Evolutionary conservation across 257 asterid genomes (phyloP), one percentile per base, ranked within the genome.

Genomic region (Catharanthus roseus): DNA sequence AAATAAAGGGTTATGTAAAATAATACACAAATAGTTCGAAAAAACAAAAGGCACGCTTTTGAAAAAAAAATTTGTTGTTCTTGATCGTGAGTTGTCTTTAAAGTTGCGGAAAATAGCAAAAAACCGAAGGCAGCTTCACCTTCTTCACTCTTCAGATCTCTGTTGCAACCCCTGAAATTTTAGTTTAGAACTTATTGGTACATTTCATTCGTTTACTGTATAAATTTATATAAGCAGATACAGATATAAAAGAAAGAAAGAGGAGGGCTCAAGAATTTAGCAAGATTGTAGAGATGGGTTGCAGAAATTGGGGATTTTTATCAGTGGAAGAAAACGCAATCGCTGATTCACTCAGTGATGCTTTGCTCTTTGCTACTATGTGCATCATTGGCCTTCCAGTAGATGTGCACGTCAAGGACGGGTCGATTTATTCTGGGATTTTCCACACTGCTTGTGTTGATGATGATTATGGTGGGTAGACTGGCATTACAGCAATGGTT

Each of bases 391-490:
- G 93, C 47, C 76, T 82, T 72, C 86, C 91, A 2, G 98, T 93
- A 1, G 95, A 93, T 63, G 95, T 93, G 70, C 89, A 90, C 80
- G 89, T 79, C 58, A 90, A 58, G 77, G 98, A 93, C 65, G 98
- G 97, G 77, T 85, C 92, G 38, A 74, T 90, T 72, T 93, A 83
- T 86, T 87, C 96, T 72, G 98, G 98, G 75, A 87, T 86, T 71
- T 84, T 93, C 76, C 80, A 87, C 85, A 86, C 98, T 76, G 95
- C 95, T 71, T 86, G 82, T 6, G 80, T 87, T 69, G 89, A 88
- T 56, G 77, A 80, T 80, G 88, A 82, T 74, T 93, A 86, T 77
- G 95, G 96, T 90, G 56, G 67, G 79, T 54, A 61, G n/a, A 11
- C 47, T 72, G 67, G 66, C 50, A 31, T 42, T 29, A 26, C 10